Base-by-base conservation (phyloP, 2,329 filamentous ascomycete genomes). In the Talaromyces sp. region DNA sequence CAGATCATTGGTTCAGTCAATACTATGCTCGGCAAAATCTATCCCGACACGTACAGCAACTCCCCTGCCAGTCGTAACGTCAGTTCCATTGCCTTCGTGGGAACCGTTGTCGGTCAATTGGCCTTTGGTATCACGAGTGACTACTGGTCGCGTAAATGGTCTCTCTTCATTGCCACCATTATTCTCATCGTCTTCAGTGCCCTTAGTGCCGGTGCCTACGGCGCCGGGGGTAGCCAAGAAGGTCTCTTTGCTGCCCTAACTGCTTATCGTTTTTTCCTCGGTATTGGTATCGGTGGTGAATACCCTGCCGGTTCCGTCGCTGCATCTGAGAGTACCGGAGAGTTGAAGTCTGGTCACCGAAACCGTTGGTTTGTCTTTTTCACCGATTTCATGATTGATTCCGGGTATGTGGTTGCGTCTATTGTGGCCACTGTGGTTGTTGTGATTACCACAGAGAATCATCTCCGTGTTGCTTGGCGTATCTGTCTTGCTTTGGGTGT, bases 291-390 rank as follows among this genome's bases (percentile, higher is more conserved):
- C 53, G 90, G 80, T 15, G 88, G 74, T 80, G 78, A 74, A 72
- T 73, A 73, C 58, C 75, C 76, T 31, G 73, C 73, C 1, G 92
- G 92, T 3, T 89, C 85, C 60, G 92, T 97, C 0, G 89, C 88
- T 1, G 89, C 85, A 55, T 89, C 91, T 2, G 92, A 97, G 73
- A 88, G 87, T 4, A 92, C 88, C 0, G 89, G 89, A 21, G 90
- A 95, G 69, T 78, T 97, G 60, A 90, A 91, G 71, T 73, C 76
- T 15, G 92, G 92, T 10, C 87, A 88, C 15, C 81, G 92, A n/a
- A 93, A 97, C 69, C 81, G 88, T 39, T 96, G 91, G 90, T 97
- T 92, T 69, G 89, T 93, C 65, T 80, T 96, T 63, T 95, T 94
- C 72, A 96, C 89, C 48, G 95, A 95, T 73, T 84, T 88, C 22